phyloP scores from a whole-genome alignment of 208 protist species.

The Porcisia hertigi region DNA sequence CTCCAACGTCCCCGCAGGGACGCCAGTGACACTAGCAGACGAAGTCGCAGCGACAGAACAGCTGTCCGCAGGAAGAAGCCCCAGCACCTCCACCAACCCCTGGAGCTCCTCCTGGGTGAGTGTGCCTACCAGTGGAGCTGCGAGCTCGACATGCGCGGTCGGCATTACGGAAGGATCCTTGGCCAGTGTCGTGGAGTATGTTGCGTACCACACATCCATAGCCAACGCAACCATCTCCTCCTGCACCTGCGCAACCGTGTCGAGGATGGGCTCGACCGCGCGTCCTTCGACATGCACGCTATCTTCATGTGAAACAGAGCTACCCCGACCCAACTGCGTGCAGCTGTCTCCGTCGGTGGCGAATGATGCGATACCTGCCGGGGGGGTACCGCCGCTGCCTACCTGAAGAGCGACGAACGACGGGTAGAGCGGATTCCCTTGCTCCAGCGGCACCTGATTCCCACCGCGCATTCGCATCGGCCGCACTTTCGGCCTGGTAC shows the following conservation, averaged over 20 bases:
- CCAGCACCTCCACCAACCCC: constrained; percentile 54
- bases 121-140: constrained; percentile 56
- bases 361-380: constrained; percentile 12
- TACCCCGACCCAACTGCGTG: not conserved
- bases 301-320: not conserved
- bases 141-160: constrained; percentile 58
- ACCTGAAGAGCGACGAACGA: constrained; percentile 45
- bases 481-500: constrained; percentile 5
- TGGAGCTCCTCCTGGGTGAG: constrained; percentile 59
- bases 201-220: constrained; percentile 86
- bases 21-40: not conserved
- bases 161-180: constrained; percentile 60
- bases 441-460: constrained; percentile 15
- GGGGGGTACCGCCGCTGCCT: constrained; percentile 13
- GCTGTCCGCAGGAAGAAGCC: constrained; percentile 31
- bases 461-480: constrained; percentile 25
- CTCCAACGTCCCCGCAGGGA: not conserved
- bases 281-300: not conserved
- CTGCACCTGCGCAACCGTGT: constrained; percentile 37
- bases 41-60: constrained; percentile 4
- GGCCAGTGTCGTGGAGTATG: constrained; percentile 78
- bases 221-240: constrained; percentile 74
- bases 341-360: not conserved
- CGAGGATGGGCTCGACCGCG: not conserved
- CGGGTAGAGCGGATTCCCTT: constrained; percentile 56